phyloP scores from a whole-genome alignment of 2,329 filamentous ascomycete species.

The Phaeoacremonium minimum region DNA sequence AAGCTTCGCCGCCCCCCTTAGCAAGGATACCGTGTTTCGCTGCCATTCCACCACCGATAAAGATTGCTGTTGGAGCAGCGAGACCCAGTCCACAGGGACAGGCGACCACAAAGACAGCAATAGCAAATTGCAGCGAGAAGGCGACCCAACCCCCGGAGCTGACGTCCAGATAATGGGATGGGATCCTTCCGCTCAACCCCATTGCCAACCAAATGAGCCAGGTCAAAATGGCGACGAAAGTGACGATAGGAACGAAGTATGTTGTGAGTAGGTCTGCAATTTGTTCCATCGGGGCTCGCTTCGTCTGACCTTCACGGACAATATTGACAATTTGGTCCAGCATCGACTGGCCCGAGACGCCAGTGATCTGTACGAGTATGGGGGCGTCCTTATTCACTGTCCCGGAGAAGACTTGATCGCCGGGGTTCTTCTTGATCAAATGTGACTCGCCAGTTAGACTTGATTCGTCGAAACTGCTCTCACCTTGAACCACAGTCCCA shows the following conservation, averaged over 20 bases:
- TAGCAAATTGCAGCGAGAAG: conserved; percentile 77
- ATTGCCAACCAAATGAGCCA: conserved; percentile 70
- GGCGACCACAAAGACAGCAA: conserved; percentile 81
- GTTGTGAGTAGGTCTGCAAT: conserved; percentile 69
- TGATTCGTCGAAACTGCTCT: conserved; percentile 78
- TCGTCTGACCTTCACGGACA: conserved; percentile 73
- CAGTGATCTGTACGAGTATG: conserved; percentile 59
- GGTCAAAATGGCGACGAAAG: conserved; percentile 62
- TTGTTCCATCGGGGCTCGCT: conserved; percentile 70
- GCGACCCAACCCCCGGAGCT: conserved; percentile 61
- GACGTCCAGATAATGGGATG: conserved; percentile 48
- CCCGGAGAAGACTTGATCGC: conserved; percentile 66
- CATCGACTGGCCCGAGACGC: conserved; percentile 66
- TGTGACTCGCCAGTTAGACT: conserved; percentile 79
- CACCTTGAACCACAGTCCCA: conserved; percentile 59
- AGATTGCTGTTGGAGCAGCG: conserved; percentile 81
- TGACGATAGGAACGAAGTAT: conserved; percentile 73
- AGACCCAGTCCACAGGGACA: conserved; percentile 82
- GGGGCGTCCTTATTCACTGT: conserved; percentile 68
- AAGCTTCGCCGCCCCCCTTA: conserved; percentile 80
- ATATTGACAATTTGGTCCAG: conserved; percentile 75
- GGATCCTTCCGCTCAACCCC: conserved; percentile 54
- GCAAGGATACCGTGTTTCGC: conserved; percentile 77
- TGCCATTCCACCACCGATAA: conserved; percentile 76
- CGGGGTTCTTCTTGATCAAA: conserved; percentile 57